Base-by-base conservation (phyloP, 495 filamentous ascomycete species). In the Aspergillus incahuasiensis region DNA sequence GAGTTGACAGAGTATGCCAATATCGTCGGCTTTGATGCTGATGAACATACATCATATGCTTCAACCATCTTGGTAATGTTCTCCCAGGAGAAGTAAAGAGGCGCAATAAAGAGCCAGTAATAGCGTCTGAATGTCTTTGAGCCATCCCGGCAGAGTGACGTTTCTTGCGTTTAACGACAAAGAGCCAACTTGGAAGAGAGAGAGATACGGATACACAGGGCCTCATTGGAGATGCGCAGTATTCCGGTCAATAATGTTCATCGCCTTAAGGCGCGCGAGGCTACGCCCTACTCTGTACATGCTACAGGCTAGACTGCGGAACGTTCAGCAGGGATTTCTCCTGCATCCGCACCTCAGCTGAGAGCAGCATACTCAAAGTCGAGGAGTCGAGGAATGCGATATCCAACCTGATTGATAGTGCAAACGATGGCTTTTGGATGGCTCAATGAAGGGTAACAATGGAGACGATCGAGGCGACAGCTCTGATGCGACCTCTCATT, bases 401-500 rank as follows among this genome's bases (percentile, higher is more conserved):
- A 42, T 19, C 24, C 35, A 43, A 19, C 1, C 22, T 35, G 32
- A 35, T 19, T 39, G 38, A 52, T 43, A 52, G 38, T 43, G 35
- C 49, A 52, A 38, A 32, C 38, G 16, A 41, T 51, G 35, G 48
- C 35, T 51, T 51, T 41, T 20, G n/a, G 35, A 41, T 41, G 38
- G 35, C 38, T 51, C 48, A 51, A 51, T 51, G 5, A 51, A 51
- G 25, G 21, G n/a, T 15, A 24, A 40, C 35, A 28, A 41, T 51
- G 22, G 21, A 51, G 34, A 25, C 48, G 48, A 51, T 51, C 48
- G 21, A 52, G 24, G 39, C 39, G 49, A 52, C 25, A 43, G 22
- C 49, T 52, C 49, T 13, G 41, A 50, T 52, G 22, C 49, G 39
- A 34, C 49, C 49, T 52, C 49, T 52, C 39, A 52, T 52, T 43